Evolutionary conservation across 2,329 filamentous ascomycete species (phyloP).

Genomic region (Alternaria sp.): DNA sequence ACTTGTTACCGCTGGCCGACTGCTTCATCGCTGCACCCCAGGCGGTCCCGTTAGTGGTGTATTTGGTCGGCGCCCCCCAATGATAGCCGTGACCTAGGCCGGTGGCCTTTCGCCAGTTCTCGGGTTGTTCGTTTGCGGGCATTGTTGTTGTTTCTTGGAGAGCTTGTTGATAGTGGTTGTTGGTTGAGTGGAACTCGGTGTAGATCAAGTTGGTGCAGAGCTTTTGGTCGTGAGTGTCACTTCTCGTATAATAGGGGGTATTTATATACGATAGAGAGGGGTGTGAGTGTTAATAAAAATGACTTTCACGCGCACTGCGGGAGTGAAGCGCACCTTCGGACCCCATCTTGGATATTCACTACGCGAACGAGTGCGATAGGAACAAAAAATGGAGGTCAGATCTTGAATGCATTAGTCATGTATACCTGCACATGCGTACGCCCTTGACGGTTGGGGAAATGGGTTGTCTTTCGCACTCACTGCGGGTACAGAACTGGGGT

Average conservation of each 20-base stretch:
- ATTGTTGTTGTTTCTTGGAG: not conserved
- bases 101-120: constrained; percentile 11
- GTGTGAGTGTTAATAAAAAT: not conserved
- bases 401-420: not conserved
- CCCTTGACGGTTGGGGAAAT: not conserved
- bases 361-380: not conserved
- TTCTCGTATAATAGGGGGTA: not conserved
- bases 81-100: constrained; percentile 16
- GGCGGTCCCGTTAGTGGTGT: not conserved
- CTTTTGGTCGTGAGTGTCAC: not conserved
- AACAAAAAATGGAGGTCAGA: not conserved
- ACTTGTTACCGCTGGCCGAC: not conserved
- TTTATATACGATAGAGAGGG: not conserved
- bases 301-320: not conserved
- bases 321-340: not conserved
- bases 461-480: not conserved
- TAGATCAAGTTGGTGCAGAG: not conserved
- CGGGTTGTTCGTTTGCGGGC: not conserved
- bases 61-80: constrained; percentile 10
- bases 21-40: not conserved
- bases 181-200: not conserved
- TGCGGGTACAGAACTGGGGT: not conserved
- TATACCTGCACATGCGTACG: not conserved
- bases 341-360: not conserved
- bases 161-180: not conserved